phyloP scores from a whole-genome alignment of 495 filamentous ascomycete species.

The Bryoglossum gracile region DNA sequence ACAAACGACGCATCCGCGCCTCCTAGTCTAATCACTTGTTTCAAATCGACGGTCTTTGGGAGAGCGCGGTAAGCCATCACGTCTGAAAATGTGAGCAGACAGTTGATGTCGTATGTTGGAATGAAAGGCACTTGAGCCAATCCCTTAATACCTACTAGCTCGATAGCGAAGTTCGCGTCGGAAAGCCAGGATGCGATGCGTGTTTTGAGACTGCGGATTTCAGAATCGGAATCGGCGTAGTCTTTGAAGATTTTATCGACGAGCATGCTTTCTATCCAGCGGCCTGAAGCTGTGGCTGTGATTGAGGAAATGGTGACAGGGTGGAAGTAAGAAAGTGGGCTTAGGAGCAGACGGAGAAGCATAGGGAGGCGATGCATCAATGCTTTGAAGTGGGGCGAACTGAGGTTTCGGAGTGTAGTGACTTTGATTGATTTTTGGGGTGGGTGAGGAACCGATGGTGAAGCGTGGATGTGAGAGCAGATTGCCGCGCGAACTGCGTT shows the following conservation, averaged over 20 bases:
- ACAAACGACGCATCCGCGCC: conserved; percentile 27
- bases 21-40: conserved; percentile 29
- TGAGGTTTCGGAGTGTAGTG: conserved; percentile 28
- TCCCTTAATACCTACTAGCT: conserved; percentile 23
- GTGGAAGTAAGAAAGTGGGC: conserved; percentile 30
- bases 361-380: conserved; percentile 33
- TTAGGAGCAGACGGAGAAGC: conserved; percentile 28
- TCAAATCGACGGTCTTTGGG: conserved; percentile 21
- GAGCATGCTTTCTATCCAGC: conserved; percentile 28
- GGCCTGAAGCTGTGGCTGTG: conserved; percentile 29
- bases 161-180: conserved; percentile 31
- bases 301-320: conserved; percentile 28
- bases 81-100: conserved; percentile 26
- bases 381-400: conserved; percentile 23
- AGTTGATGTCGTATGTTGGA: conserved; percentile 27
- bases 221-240: conserved; percentile 22
- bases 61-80: conserved; percentile 30
- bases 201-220: conserved; percentile 26
- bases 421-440: conserved; percentile 29
- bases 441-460: conserved; percentile 32
- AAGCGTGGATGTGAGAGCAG: conserved; percentile 27
- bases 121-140: conserved; percentile 28
- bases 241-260: conserved; percentile 30
- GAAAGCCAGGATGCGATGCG: conserved; percentile 29
- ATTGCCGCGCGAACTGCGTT: conserved; percentile 28